These are phyloP conservation scores for Penicillium chermesinum DNA, from an alignment of 495 filamentous ascomycete species.

Conservation along the genomic window DNA sequence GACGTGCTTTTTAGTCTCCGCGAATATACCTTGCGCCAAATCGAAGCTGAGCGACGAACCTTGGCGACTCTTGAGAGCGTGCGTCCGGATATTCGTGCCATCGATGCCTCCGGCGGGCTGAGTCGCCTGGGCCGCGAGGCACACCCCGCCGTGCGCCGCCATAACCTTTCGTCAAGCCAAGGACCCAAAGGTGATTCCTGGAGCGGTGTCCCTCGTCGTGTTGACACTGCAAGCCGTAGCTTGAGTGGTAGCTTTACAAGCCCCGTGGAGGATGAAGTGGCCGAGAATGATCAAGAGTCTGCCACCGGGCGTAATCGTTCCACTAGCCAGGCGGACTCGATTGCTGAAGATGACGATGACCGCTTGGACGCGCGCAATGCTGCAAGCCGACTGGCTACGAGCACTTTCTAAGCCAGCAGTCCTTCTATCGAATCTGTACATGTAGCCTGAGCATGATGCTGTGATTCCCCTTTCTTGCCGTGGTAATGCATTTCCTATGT, in stretches of 20 bases:
- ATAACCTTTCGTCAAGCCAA: conserved; percentile 78
- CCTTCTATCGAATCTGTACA: conserved; percentile 22
- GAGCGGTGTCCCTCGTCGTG: conserved; percentile 85
- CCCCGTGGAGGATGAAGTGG: conserved; percentile 37
- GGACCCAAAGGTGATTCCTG: conserved; percentile 95
- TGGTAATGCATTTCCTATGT: conserved; percentile 8
- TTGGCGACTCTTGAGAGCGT: conserved; percentile 89
- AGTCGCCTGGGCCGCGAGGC: conserved; percentile 82
- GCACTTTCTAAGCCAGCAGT: conserved; percentile 64
- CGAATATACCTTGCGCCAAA: conserved; percentile 90
- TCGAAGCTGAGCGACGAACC: conserved; percentile 90
- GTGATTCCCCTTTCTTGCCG: conserved; percentile 26
- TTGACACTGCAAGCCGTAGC: conserved; percentile 69
- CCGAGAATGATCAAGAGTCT: conserved; percentile 32
- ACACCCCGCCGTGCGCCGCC: conserved; percentile 68
- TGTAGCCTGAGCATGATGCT: conserved; percentile 23
- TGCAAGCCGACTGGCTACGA: conserved; percentile 85
- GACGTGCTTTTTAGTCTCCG: conserved; percentile 77
- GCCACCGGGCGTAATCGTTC: conserved; percentile 54
- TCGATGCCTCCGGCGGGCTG: conserved; percentile 85
- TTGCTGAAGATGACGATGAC: conserved; percentile 87
- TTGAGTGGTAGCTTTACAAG: conserved; percentile 64
- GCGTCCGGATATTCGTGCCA: conserved; percentile 85
- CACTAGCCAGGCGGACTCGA: conserved; percentile 50
- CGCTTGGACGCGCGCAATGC: conserved; percentile 92